Evolutionary conservation across 139 green algal genomes (phyloP).

Genomic region (Chara braunii): DNA sequence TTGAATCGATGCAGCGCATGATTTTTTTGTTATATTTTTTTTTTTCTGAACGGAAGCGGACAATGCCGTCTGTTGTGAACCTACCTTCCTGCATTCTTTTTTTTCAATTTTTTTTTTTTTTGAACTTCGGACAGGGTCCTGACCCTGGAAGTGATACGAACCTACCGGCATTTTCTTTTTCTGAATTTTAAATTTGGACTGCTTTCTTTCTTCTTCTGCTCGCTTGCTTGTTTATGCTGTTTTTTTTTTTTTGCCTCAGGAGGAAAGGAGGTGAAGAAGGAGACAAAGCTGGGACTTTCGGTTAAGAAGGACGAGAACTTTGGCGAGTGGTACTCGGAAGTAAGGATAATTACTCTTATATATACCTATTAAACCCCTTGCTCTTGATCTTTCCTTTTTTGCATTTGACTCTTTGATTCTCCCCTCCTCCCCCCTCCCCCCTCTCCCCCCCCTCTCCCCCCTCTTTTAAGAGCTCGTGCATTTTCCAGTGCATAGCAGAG

Average conservation of each 20-base stretch:
- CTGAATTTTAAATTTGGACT: background rate
- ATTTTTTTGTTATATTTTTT: too few species aligned
- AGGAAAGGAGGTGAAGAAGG: conserved; percentile 69
- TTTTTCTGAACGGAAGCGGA: background rate
- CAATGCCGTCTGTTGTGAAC: background rate
- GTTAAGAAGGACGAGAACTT: conserved; percentile 80
- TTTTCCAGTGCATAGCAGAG: background rate
- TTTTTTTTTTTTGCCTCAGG: background rate
- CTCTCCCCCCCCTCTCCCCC: too few species aligned
- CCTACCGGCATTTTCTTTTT: background rate
- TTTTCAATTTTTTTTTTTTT: background rate
- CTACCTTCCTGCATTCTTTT: background rate
- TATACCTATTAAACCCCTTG: background rate
- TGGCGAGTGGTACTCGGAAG: conserved; percentile 74
- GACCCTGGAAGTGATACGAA: background rate
- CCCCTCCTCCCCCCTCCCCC: too few species aligned
- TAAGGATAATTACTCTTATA: background rate
- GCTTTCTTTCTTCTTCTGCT: too few species aligned
- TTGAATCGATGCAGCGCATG: too few species aligned
- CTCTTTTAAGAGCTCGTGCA: background rate
- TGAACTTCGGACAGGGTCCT: background rate
- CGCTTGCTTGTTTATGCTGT: background rate
- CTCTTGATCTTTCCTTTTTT: background rate
- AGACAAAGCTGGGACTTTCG: conserved; percentile 72
- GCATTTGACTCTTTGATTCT: background rate